Evolutionary conservation across 208 protist species (phyloP).

Genomic region (Trypanosoma avium): DNA sequence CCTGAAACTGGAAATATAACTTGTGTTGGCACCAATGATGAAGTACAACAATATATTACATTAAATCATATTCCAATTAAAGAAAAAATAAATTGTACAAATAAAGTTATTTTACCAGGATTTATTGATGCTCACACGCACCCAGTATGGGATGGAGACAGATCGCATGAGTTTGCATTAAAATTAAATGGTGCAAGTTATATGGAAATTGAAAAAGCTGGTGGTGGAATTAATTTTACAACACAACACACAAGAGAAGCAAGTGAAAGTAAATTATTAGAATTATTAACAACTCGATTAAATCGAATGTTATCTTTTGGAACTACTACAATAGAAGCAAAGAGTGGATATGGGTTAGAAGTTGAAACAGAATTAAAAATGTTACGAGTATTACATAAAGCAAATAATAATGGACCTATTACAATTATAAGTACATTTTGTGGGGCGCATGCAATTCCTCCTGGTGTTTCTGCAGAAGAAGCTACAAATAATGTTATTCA

Average conservation of each 20-base stretch:
- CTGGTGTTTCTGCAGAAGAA: constrained; percentile 38
- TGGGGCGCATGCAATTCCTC: constrained; percentile 75
- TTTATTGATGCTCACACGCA: constrained; percentile 88
- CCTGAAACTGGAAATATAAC: constrained; percentile 12
- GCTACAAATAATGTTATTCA: constrained; percentile 63
- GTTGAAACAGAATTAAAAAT: constrained; percentile 87
- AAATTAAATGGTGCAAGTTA: constrained; percentile 87
- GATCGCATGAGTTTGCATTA: constrained; percentile 78
- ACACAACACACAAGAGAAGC: constrained; percentile 43
- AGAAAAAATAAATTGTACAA: constrained; percentile 38
- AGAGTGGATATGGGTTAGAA: constrained; percentile 88
- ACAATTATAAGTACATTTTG: constrained; percentile 69
- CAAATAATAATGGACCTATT: constrained; percentile 31
- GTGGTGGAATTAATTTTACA: constrained; percentile 79
- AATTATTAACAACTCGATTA: constrained; percentile 34
- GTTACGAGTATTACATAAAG: constrained; percentile 69
- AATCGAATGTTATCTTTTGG: constrained; percentile 68
- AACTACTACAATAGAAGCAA: constrained; percentile 78
- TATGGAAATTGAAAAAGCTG: constrained; percentile 78
- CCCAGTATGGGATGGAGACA: constrained; percentile 77
- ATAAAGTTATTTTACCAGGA: constrained; percentile 60
- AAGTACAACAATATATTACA: constrained; percentile 9
- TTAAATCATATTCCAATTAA: constrained; percentile 5
- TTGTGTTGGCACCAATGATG: constrained; percentile 15
- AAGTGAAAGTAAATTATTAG: constrained; percentile 41